Base-by-base conservation (phyloP, 2,329 filamentous ascomycete genomes). In the Cytospora piceicola region DNA sequence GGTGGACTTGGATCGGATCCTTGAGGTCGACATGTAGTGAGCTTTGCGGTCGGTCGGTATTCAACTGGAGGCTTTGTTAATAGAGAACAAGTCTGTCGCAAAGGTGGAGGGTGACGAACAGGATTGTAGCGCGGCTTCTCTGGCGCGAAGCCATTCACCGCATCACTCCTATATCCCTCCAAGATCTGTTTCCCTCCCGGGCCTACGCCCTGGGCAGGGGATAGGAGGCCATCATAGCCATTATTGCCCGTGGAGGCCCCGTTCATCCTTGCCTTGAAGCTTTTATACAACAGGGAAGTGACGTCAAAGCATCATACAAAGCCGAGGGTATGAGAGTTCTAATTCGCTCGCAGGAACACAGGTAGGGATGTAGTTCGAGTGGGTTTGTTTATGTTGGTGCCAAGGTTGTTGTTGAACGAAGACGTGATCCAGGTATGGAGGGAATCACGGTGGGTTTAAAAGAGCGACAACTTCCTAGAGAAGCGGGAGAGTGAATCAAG, bases 1-100 rank as follows among this genome's bases (percentile, higher is more conserved):
- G 81, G 76, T 98, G 96, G 75, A 97, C 89, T 72, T 93, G 90
- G 54, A 99, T 91, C 67, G 83, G 86, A 76, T 92, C 91, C 69
- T 87, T 86, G 61, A 89, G 80, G 71, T 90, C 85, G 70, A 89
- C 82, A 14, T 85, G 79, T 4, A 78, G 78, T 24, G 85, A 86
- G 71, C 82, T 88, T 69, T 85, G 84, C 14, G 82, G 80, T 60
- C 82, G 81, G 34, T 79, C 77, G 46, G 77, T 68, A 71, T 85
- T 87, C 74, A 81, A 76, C 86, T 87, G 69, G 30, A 63, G 39
- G 30, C 59, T 9, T 22, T 20, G 49, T 67, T 70, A 74, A 70
- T 39, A 67, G 32, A 53, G 15, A 3, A 27, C 51, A 46, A 17
- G 29, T 59, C 17, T 55, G 60, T 58, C 15, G 24, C 30, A 57